These are phyloP conservation scores for Xylogone sp. DNA, from an alignment of 2,329 filamentous ascomycete species.

Conservation along the genomic window DNA sequence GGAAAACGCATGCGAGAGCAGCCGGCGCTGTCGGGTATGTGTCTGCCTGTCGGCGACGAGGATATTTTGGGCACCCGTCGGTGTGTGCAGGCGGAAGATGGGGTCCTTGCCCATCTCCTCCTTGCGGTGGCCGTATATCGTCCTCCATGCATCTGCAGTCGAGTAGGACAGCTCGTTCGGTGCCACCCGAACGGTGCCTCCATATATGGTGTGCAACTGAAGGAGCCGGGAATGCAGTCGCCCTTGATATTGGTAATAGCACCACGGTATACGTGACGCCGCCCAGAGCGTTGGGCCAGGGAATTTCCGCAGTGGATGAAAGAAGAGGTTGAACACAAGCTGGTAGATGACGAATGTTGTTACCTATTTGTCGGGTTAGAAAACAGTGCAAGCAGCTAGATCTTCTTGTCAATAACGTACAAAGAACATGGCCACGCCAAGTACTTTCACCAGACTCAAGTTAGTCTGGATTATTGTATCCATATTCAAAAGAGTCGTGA, in stretches of 20 bases:
- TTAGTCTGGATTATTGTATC: too few species aligned
- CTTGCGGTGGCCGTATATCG: slow-evolving; percentile 19
- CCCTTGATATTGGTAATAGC: not conserved
- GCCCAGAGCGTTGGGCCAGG: slow-evolving; percentile 1
- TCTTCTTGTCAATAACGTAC: too few species aligned
- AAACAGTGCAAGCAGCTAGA: too few species aligned
- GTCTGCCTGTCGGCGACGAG: slow-evolving; percentile 1
- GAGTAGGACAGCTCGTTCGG: slow-evolving; percentile 26
- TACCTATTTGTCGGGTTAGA: too few species aligned
- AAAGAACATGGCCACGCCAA: too few species aligned
- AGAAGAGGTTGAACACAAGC: slow-evolving; percentile 4
- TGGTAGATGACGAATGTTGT: too few species aligned
- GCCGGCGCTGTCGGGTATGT: slow-evolving; percentile 16
- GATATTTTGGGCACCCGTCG: not conserved
- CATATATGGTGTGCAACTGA: slow-evolving; percentile 6
- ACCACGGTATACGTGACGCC: not conserved
- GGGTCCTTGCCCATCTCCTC: not conserved
- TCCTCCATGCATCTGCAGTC: slow-evolving; percentile 19
- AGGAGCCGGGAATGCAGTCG: not conserved
- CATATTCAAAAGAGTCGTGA: too few species aligned
- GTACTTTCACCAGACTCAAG: too few species aligned
- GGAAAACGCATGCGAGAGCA: slow-evolving; percentile 18
- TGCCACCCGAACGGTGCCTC: slow-evolving; percentile 21
- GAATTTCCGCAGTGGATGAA: slow-evolving; percentile 4
- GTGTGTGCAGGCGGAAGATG: not conserved